Evolutionary conservation across 305 asterid species (phyloP).

Genomic region (Coffea humblotiana): DNA sequence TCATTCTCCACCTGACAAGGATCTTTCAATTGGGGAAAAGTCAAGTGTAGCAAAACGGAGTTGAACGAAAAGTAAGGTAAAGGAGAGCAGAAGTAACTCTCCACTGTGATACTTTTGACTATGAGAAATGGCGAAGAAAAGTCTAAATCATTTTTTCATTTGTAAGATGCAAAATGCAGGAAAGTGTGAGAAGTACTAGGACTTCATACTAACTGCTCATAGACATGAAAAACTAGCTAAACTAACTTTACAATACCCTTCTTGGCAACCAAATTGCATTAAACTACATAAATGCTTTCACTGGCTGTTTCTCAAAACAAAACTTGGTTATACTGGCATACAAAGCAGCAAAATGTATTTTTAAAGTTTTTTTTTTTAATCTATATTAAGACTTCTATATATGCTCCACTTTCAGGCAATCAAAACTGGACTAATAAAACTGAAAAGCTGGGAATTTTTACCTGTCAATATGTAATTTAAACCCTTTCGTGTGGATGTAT

Average conservation of each 20-base stretch:
- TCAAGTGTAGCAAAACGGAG: no score
- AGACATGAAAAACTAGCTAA: neutral
- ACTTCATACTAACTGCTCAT: neutral
- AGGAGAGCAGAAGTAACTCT: no score
- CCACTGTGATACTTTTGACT: no score
- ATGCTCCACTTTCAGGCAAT: neutral
- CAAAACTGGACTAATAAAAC: no score
- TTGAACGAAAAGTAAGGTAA: no score
- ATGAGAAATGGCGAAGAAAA: no score
- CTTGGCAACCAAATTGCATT: neutral
- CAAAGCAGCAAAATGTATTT: neutral
- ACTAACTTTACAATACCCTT: neutral
- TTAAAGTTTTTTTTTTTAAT: neutral
- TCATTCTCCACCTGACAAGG: neutral
- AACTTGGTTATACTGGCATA: neutral
- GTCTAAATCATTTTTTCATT: no score
- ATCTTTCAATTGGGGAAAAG: no score
- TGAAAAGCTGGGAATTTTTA: conserved; percentile 24
- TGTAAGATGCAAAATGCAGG: no score
- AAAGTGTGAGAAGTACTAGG: no score
- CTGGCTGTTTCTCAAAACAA: neutral
- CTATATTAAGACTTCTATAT: neutral
- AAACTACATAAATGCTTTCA: neutral
- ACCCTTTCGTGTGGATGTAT: conserved; percentile 49
- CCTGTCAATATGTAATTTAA: conserved; percentile 89